Evolutionary conservation across 139 green algal species (phyloP).

Genomic region (Haematococcus lacustris): DNA sequence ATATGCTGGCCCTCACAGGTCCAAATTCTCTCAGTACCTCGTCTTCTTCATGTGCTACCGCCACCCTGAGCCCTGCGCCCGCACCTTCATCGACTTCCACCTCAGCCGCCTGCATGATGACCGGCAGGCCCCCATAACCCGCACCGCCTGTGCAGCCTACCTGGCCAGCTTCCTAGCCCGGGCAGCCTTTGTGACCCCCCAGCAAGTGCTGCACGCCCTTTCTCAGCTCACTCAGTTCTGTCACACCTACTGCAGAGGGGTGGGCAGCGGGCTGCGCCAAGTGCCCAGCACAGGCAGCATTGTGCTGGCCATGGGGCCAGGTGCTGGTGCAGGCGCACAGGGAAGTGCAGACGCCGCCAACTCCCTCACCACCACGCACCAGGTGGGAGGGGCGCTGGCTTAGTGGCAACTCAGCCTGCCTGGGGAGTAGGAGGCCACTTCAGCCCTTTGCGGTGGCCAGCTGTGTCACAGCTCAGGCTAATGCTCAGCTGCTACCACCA

Average conservation of each 20-base stretch:
- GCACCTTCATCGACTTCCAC: conserved; percentile 49
- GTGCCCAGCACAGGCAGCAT: too few species aligned
- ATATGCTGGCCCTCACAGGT: too few species aligned
- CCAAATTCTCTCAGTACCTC: conserved; percentile 89
- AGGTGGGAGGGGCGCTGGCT: too few species aligned
- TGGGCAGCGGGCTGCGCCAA: too few species aligned
- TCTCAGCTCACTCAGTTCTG: conserved; percentile 23
- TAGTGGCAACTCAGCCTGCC: too few species aligned
- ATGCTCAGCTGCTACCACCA: too few species aligned
- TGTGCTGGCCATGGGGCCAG: not conserved
- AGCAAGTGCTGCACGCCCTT: conserved; percentile 43
- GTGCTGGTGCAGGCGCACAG: not conserved
- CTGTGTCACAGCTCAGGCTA: too few species aligned
- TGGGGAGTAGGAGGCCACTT: too few species aligned
- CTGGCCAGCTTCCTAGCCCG: conserved; percentile 80
- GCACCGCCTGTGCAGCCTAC: conserved; percentile 72
- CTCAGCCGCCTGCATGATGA: conserved; percentile 31
- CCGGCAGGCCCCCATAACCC: conserved; percentile 50
- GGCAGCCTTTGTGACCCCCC: conserved; percentile 46
- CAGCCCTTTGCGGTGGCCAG: too few species aligned
- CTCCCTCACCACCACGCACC: conserved; percentile 5
- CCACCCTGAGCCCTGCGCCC: conserved; percentile 34
- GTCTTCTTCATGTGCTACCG: conserved; percentile 52
- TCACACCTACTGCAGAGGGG: conserved; percentile 30
- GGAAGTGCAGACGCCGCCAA: not conserved